Evolutionary conservation across 345 rosid genomes (phyloP), one percentile per base, ranked within the genome.

Genomic region (Sonneratia caseolaris): DNA sequence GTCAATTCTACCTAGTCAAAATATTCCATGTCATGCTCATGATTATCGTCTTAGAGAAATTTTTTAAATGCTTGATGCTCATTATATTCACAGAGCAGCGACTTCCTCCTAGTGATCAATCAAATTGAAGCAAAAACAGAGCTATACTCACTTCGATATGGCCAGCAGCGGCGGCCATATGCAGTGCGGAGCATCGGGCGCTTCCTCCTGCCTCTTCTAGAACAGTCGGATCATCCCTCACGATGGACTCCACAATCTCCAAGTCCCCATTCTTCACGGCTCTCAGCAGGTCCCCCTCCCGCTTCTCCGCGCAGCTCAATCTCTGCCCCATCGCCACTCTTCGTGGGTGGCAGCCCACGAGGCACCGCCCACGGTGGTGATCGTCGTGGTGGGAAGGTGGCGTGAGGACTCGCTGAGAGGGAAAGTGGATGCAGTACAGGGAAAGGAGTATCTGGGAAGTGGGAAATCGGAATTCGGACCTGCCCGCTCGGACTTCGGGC

Each of bases 101-200:
- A 68, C 61, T 37, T 72, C 76, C 75, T 62, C 66, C 37, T 0
- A 24, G 35, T 68, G 70, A 43, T 68, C 48, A 12, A 48, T 21
- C 37, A 24, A 45, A 42, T 9, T 18, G 5, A 40, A 24, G 51
- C 70, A 24, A 15, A 5, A 27, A 19, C 49, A 38, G 75, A 12
- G 0, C 8, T 37, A 24, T 47, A 53, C 70, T 68, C 55, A 95
- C 99, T 91, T 92, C 91, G 91, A 95, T 88, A 93, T 85, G 97
- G 84, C 92, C 99, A 85, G 81, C 84, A 69, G 97, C 93, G 71
- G 99, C 99, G 68, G 99, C 97, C 71, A 95, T 79, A 74, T 95
- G 99, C 64, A 95, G 90, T 57, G 85, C 74, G 73, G 92, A 95
- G 78, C 90, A 91, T 51, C 91, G 94, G 84, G 89, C 94, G 76